Base-by-base conservation (phyloP, 2,329 filamentous ascomycete genomes). In the Truncatella angustata region DNA sequence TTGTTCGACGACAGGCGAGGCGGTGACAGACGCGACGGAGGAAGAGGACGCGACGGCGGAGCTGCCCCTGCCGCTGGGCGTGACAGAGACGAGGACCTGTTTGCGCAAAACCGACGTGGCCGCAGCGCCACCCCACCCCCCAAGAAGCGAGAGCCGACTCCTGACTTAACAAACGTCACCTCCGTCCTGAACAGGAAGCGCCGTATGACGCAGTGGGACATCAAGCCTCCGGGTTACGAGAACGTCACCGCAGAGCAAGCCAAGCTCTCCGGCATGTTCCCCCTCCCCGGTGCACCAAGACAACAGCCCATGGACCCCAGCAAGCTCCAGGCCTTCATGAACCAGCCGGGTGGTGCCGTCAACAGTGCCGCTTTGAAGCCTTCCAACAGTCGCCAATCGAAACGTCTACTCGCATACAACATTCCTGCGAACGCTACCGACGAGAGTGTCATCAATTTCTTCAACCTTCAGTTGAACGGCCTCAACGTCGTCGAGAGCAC, bases 241-340 rank as follows among this genome's bases (percentile, higher is more conserved):
- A 96, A 94, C 70, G 93, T 99, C 59, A 97, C 94, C 2, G 91
- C 94, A 20, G 95, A 99, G 72, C 95, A 99, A 71, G 95, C 94
- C 47, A 99, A 99, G 77, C 81, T 99, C 40, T 99, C 95, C 60
- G 88, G 93, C 76, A 97, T 99, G 94, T 99, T 99, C 76, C 92
- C 95, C 55, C 84, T 99, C 42, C 94, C 94, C 3, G 94, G 94
- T 58, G 94, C 94, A 56, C 94, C 94, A 50, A 86, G 94, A 61
- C 91, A 96, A 70, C 92, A 97, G 66, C 88, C 91, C 30, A 94
- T 97, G 87, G 94, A 99, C 62, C 92, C 93, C 14, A 90, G 85
- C 63, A 93, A 93, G 70, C 80, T 99, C 44, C 91, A 97, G 69
- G 91, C 93, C 20, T 96, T 99, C 70, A 95, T 97, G 84, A 92